A percentile compares a stretch with the other conserved stretches of the same genome.
Conservation (phyloP, 768 basidiomycete species). For the Mycena vitilis region DNA sequence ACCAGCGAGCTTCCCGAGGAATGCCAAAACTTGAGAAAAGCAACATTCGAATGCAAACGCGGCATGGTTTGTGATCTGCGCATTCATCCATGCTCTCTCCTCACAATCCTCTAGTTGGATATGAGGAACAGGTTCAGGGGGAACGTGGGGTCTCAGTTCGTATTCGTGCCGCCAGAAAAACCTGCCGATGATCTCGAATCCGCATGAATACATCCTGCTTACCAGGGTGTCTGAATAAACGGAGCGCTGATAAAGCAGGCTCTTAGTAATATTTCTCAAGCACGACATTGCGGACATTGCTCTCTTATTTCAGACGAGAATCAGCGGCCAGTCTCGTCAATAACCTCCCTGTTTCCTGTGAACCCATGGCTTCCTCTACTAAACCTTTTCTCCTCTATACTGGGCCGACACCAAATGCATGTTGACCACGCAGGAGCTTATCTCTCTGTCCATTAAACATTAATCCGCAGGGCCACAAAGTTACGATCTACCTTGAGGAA, state of each 20-base stretch:
- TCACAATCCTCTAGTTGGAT: slow-evolving; percentile 65
- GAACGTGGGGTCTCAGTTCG: slow-evolving; percentile 69
- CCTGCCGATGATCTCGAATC: slow-evolving; percentile 15
- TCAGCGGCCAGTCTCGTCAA: too few relatives aligned
- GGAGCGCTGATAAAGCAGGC: too few relatives aligned
- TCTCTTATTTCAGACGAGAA: too few relatives aligned
- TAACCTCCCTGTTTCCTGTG: slow-evolving; percentile 11
- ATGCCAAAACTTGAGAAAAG: slow-evolving; percentile 82
- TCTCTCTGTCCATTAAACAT: slow-evolving; percentile 37
- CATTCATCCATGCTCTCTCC: not conserved
- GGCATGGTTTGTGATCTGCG: slow-evolving; percentile 72
- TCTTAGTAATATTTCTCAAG: too few relatives aligned
- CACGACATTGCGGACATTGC: too few relatives aligned
- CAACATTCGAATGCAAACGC: slow-evolving; percentile 91
- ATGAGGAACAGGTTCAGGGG: slow-evolving; percentile 89
- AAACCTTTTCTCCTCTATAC: slow-evolving; percentile 67
- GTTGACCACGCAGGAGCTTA: slow-evolving; percentile 39
- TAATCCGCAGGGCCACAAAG: slow-evolving; percentile 62
- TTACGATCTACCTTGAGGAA: slow-evolving; percentile 65
- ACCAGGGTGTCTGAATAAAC: too few relatives aligned
- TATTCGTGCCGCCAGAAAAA: slow-evolving; percentile 46
- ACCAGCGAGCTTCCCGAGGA: slow-evolving; percentile 81
- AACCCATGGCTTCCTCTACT: slow-evolving; percentile 44
- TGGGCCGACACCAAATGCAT: slow-evolving; percentile 70
- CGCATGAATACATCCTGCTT: slow-evolving; percentile 22